Percentiles rank a stretch among this genome's conserved stretches.
Evolutionary conservation across 306 rosid species (phyloP).

Genomic region (Carpinus fangiana): DNA sequence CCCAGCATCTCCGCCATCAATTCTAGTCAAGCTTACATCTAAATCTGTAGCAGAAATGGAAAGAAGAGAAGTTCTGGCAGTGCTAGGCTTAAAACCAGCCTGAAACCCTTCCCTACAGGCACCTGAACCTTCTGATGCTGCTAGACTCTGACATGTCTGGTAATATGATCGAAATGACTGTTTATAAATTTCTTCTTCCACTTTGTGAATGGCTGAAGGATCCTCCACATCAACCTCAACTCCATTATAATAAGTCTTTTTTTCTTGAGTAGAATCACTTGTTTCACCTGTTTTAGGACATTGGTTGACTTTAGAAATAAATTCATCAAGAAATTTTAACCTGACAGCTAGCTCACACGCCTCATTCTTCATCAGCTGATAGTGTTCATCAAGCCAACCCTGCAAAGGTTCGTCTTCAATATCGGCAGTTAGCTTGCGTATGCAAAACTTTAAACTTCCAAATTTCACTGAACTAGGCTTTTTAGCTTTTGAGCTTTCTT

Average conservation of each 20-base stretch:
- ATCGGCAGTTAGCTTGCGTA: conserved; percentile 82
- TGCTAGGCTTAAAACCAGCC: conserved; percentile 87
- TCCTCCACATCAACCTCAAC: conserved; percentile 69
- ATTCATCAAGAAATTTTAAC: conserved; percentile 78
- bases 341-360: conserved; percentile 88
- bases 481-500: conserved; percentile 68
- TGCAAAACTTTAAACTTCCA: conserved; percentile 82
- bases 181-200: conserved; percentile 73
- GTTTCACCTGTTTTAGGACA: conserved; percentile 56
- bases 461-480: conserved; percentile 65
- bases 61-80: conserved; percentile 78
- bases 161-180: conserved; percentile 87
- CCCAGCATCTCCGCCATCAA: conserved; percentile 92
- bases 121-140: conserved; percentile 83
- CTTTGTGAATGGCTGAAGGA: conserved; percentile 48
- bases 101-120: conserved; percentile 79
- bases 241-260: conserved; percentile 52
- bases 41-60: conserved; percentile 75
- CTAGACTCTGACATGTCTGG: conserved; percentile 75
- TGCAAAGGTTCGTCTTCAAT: conserved; percentile 97
- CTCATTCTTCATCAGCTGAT: conserved; percentile 84
- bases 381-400: conserved; percentile 99
- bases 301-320: conserved; percentile 51
- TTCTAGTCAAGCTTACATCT: conserved; percentile 74
- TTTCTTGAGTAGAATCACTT: conserved; percentile 60